phyloP scores from a whole-genome alignment of 148 eudicot species.

The Rheum nobile region DNA sequence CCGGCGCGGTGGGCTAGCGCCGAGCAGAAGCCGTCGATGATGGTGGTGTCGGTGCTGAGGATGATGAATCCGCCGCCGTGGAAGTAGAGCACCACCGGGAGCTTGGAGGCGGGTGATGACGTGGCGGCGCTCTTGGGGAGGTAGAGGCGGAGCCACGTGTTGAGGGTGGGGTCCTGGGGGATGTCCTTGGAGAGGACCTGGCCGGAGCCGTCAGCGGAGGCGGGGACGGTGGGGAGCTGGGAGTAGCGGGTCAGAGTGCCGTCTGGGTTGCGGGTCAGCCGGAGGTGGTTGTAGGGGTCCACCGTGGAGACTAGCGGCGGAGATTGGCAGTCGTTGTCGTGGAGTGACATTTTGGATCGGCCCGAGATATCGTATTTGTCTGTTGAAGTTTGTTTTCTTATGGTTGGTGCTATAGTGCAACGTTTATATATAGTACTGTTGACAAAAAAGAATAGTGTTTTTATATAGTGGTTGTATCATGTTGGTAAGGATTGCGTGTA shows the following conservation, averaged over 20 bases:
- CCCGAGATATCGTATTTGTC: not conserved
- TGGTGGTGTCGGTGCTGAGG: slow-evolving; percentile 10
- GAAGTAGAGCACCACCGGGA: slow-evolving; percentile 16
- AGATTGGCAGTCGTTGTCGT: slow-evolving; percentile 8
- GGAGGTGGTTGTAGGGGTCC: slow-evolving; percentile 22
- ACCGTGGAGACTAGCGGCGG: slow-evolving; percentile 18
- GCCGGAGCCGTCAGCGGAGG: slow-evolving; percentile 11
- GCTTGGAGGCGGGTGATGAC: not conserved
- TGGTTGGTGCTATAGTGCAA: too few species aligned
- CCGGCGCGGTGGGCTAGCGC: slow-evolving; percentile 8
- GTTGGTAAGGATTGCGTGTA: too few species aligned
- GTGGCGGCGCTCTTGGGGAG: slow-evolving; percentile 8
- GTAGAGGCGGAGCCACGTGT: slow-evolving; percentile 20
- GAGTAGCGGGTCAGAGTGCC: slow-evolving; percentile 21
- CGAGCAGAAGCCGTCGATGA: slow-evolving; percentile 14
- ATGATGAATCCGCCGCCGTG: slow-evolving; percentile 27
- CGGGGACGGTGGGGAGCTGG: slow-evolving; percentile 7
- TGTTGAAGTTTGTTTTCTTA: not conserved
- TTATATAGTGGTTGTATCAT: too few species aligned
- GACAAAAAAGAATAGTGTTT: too few species aligned
- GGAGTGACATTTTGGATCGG: not conserved
- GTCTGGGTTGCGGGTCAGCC: slow-evolving; percentile 18
- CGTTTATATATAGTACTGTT: too few species aligned
- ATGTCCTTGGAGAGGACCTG: slow-evolving; percentile 17
- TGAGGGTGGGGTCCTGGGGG: slow-evolving; percentile 13